Base-by-base conservation (phyloP, 2,329 filamentous ascomycete species). In the Truncatella angustata region DNA sequence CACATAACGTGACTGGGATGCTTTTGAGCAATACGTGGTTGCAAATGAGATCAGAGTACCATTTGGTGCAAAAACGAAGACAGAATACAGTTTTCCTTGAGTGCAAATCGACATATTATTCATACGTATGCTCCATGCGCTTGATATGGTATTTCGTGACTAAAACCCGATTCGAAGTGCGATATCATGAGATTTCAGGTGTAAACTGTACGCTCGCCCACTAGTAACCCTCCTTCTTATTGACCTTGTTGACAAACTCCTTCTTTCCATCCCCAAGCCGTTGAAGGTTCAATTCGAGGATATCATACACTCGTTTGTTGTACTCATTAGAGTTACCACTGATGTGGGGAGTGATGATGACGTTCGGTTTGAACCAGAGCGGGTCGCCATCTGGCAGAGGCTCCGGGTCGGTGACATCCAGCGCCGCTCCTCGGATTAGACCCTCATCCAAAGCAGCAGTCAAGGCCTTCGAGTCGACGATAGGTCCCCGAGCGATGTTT, bases 331-430 rank as follows among this genome's bases (percentile, higher is more conserved):
- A 64, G 24, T 58, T 57, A 7, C 64, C 64, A 32, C 66, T 68
- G 28, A 68, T 55, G 37, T 68, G 66, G 11, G 66, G 65, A 14
- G 66, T 68, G 46, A 89, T 77, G 54, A 84, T 76, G 16, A 84
- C 73, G 65, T 88, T 86, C 21, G 78, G 74, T 53, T 79, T 71
- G 40, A 75, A 75, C 86, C 86, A 90, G 40, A 90, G 67, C 55
- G 82, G 78, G 62, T 84, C 78, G 20, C 82, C 79, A 14, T 67
- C 60, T 0, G 85, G 85, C 56, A 90, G 63, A 0, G 86, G 86
- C 61, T 90, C 86, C 0, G 86, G 86, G 57, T 89, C 85, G 2
- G 85, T 84, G 2, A 89, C 86, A 65, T 88, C 86, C 43, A 89
- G 68, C 2, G 85, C 85, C 0, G 86, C 86, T 21, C 86, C 86